Conservation (phyloP, 805 yeast genomes). For the Komagataella pastoris region DNA sequence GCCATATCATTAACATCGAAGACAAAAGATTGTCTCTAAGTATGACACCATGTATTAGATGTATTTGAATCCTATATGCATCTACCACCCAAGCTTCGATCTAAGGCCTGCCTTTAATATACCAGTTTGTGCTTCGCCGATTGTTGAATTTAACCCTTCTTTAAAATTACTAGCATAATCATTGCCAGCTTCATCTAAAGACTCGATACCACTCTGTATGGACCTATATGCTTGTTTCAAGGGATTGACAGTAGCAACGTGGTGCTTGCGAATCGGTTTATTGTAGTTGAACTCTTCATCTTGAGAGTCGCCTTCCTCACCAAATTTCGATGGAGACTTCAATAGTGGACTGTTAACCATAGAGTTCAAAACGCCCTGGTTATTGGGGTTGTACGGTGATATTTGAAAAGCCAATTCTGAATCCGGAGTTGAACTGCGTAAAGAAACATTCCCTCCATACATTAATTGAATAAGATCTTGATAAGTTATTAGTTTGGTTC, state of each 20-base stretch:
- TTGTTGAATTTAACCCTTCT: slow-evolving; percentile 37
- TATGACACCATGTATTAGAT: neutral
- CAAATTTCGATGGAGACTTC: slow-evolving; percentile 1
- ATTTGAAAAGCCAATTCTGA: slow-evolving; percentile 39
- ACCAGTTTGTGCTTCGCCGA: slow-evolving; percentile 35
- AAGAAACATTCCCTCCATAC: slow-evolving; percentile 45
- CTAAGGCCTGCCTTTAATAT: slow-evolving; percentile 37
- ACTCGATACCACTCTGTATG: slow-evolving; percentile 37
- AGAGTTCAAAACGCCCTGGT: slow-evolving; percentile 6
- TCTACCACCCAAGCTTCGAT: slow-evolving; percentile 30
- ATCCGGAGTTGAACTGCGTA: slow-evolving; percentile 42
- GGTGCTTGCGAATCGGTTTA: slow-evolving; percentile 27
- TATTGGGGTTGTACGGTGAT: slow-evolving; percentile 22
- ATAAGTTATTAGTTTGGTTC: slow-evolving; percentile 37
- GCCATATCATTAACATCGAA: no score
- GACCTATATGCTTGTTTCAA: slow-evolving; percentile 23
- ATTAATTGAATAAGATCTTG: slow-evolving; percentile 53
- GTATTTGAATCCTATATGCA: neutral
- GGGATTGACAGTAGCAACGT: neutral
- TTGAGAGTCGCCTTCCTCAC: slow-evolving; percentile 1
- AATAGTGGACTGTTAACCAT: neutral
- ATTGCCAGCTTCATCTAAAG: slow-evolving; percentile 38
- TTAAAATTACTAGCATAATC: slow-evolving; percentile 43
- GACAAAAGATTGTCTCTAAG: neutral
- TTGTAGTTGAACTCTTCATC: slow-evolving; percentile 21